Base-by-base conservation (phyloP, 345 rosid species). In the Salix brachista region DNA sequence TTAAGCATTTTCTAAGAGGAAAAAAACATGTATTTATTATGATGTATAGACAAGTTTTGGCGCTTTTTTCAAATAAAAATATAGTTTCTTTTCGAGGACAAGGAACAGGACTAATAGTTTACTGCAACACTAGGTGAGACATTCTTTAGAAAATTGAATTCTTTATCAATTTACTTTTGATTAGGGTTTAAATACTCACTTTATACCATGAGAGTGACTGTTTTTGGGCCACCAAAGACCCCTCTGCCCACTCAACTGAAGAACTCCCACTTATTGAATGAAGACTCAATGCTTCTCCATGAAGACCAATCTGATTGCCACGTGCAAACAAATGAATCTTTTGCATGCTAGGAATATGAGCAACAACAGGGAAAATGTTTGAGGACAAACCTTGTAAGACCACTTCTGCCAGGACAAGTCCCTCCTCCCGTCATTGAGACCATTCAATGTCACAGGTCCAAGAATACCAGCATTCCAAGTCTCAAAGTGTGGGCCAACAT, bases 361-460 rank as follows among this genome's bases (percentile, higher is more conserved):
- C 69, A 25, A 71, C 30, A 9, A 25, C n/a, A 66, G 8, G 14
- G 68, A 25, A 46, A 67, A 34, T 34, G 46, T 23, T 56, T 30
- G 74, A 75, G 70, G 46, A 75, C 78, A 77, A 79, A 96, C 99
- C 97, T 94, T 92, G 83, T 96, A 96, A 58, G 95, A 80, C 99
- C 99, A 96, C 77, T 94, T 94, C 87, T 94, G 97, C 98, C 98
- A 91, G 30, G 99, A 88, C 71, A 96, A 79, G 83, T 96, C 99
- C 78, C 91, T 88, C 67, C 89, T 77, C 56, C 99, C 99, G 56
- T 86, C 96, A 66, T 85, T 81, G 56, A 93, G 90, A 81, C 97
- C 99, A 25, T 82, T 87, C 76, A 96, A 58, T 44, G 88, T 80
- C 68, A 96, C 96, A 5, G 99, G 99, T 37, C 99, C 99, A 50